These are phyloP conservation scores for Boletus reticulatus DNA, from an alignment of 768 basidiomycete species.

Conservation along the genomic window DNA sequence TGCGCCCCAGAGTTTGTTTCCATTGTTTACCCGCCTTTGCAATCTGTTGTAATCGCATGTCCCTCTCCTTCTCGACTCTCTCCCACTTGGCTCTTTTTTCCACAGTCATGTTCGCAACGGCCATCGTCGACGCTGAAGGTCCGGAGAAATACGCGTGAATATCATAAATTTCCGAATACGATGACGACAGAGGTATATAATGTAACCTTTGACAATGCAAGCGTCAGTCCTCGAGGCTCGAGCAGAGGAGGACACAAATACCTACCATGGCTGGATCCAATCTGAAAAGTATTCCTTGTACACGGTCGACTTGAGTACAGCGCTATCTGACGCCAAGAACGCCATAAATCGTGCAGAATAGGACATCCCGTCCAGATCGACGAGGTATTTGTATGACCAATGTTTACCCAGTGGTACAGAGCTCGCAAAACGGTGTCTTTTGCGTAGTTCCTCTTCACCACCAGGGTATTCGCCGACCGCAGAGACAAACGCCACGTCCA, in stretches of 20 bases:
- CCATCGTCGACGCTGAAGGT: slow-evolving; percentile 57
- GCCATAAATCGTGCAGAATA: slow-evolving; percentile 90
- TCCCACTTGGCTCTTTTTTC: slow-evolving; percentile 30
- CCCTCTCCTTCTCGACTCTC: slow-evolving; percentile 51
- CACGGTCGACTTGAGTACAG: slow-evolving; percentile 85
- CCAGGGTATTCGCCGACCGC: slow-evolving; percentile 76
- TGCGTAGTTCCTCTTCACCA: slow-evolving; percentile 62
- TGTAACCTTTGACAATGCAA: slow-evolving; percentile 67
- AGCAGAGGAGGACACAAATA: neutral
- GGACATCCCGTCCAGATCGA: slow-evolving; percentile 94
- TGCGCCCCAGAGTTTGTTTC: slow-evolving; percentile 81
- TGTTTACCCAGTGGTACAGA: slow-evolving; percentile 80
- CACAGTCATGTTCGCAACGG: slow-evolving; percentile 49
- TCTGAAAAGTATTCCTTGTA: slow-evolving; percentile 90
- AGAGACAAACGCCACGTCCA: slow-evolving; percentile 88
- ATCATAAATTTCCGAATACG: slow-evolving; percentile 92
- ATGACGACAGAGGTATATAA: slow-evolving; percentile 86
- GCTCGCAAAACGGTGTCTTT: slow-evolving; percentile 66
- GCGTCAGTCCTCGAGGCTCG: neutral
- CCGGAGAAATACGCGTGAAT: slow-evolving; percentile 93
- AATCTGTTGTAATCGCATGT: slow-evolving; percentile 72
- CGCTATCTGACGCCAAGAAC: slow-evolving; percentile 83
- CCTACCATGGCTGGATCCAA: slow-evolving; percentile 89
- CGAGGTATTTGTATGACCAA: slow-evolving; percentile 91
- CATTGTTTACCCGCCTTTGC: slow-evolving; percentile 92